These are phyloP conservation scores for Chloris gayana DNA, from an alignment of 176 grass and related monocot genomes.

Conservation along the genomic window DNA sequence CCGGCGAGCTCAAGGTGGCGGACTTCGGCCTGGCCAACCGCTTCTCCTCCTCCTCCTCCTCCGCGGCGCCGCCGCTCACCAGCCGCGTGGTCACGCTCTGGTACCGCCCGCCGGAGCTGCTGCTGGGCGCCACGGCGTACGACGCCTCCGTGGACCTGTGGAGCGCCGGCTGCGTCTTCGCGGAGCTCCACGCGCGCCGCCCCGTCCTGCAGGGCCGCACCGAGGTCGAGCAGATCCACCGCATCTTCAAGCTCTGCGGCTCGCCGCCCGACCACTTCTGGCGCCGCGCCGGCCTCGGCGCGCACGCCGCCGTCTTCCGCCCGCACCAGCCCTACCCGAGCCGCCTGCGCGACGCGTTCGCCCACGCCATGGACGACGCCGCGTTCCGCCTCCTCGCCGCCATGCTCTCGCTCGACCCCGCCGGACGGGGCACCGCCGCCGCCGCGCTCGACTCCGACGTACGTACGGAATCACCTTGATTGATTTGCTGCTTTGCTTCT, in stretches of 20 bases:
- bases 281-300: conserved; percentile 45
- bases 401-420: conserved; percentile 75
- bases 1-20: conserved; percentile 84
- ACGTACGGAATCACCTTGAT: too few relatives aligned
- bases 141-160: conserved; percentile 83
- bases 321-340: conserved; percentile 63
- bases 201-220: conserved; percentile 90
- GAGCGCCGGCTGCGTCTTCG: conserved; percentile 95
- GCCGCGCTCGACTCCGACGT: conserved; percentile 64
- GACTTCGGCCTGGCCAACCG: conserved; percentile 92
- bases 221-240: conserved; percentile 99
- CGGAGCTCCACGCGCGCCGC: conserved; percentile 67
- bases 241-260: conserved; percentile 96
- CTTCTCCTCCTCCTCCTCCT: neutral
- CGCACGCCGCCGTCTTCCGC: conserved; percentile 73
- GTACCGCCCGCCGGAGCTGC: conserved; percentile 97
- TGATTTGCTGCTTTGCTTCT: too few relatives aligned
- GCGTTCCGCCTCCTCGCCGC: conserved; percentile 56
- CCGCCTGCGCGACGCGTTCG: conserved; percentile 59
- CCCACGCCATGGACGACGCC: conserved; percentile 38
- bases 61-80: conserved; percentile 45
- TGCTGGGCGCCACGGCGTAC: conserved; percentile 79
- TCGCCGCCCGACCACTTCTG: conserved; percentile 81
- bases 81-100: conserved; percentile 89
- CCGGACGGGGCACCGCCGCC: conserved; percentile 65